Base-by-base conservation (phyloP, 768 basidiomycete species). In the Phylloporus rhodoxanthus region DNA sequence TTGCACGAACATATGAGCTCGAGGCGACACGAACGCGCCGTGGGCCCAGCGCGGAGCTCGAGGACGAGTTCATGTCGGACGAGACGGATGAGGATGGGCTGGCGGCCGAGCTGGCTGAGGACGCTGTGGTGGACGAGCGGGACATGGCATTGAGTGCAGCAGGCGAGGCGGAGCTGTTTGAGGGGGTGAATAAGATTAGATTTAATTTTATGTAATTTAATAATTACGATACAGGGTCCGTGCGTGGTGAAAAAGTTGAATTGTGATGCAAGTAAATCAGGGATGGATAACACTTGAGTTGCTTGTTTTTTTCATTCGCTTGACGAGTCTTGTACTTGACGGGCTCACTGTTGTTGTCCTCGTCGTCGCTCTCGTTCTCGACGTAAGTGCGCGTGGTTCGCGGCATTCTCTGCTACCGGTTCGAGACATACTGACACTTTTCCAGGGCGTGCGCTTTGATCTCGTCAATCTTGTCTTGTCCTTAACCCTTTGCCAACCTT, bases 91-190 rank as follows among this genome's bases (percentile, higher is more conserved):
- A 69, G 23, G 68, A 66, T 8, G 66, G 56, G 26, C 49, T 77
- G 21, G 48, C 52, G 7, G 58, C 46, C 0, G 78, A 77, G 55
- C 53, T 80, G 36, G 50, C 63, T 9, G 74, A 74, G 11, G 80
- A 81, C 39, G 68, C 62, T 26, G 55, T 57, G 14, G 57, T 78
- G 37, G 74, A 81, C 40, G 48, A 64, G 28, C 36, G 44, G 40
- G 77, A 43, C n/a, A 14, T 13, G 48, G 28, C 20, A 20, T 3
- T 13, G 28, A 17, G 9, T 15, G 19, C 2, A 20, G 15, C 13
- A 17, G 34, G 7, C 2, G 42, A 50, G 28, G 10, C 8, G 42
- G 3, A 14, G n/a, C 17, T 50, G 34, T 50, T 76, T 79, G 58
- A 26, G 0, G 47, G 51, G 9, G 17, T 52, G 19, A 34, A 26